Evolutionary conservation across 495 filamentous ascomycete species (phyloP).

Genomic region (Friedmanniomyces simplex): DNA sequence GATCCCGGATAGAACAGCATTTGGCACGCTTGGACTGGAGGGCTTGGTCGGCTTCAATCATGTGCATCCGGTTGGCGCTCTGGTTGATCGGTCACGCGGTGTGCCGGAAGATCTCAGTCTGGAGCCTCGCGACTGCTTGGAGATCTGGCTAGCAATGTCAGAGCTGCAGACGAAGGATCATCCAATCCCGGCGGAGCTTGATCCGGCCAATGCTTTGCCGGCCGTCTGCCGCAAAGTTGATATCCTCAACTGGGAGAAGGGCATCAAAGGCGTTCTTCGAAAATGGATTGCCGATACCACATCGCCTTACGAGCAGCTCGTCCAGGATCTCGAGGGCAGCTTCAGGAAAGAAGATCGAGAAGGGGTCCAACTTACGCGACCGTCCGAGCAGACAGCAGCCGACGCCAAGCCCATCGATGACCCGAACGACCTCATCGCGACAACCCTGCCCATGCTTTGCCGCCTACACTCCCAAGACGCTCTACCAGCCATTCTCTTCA

Average conservation of each 20-base stretch:
- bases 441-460: constrained; percentile 49
- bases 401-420: constrained; percentile 11
- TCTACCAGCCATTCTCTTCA: constrained; percentile 66
- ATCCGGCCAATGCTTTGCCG: constrained; percentile 36
- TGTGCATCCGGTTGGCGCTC: constrained; percentile 56
- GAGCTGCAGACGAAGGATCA: constrained; percentile 36
- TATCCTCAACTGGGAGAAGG: constrained; percentile 52
- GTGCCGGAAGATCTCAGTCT: constrained; percentile 55
- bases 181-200: constrained; percentile 36
- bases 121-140: constrained; percentile 60
- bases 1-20: constrained; percentile 34
- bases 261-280: constrained; percentile 47
- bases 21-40: constrained; percentile 44
- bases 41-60: constrained; percentile 41
- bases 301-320: constrained; percentile 54
- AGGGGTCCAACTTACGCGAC: not conserved
- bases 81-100: constrained; percentile 48
- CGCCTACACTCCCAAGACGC: constrained; percentile 53
- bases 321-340: constrained; percentile 29
- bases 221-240: constrained; percentile 47
- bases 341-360: constrained; percentile 6
- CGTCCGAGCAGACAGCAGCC: not conserved
- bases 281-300: constrained; percentile 48
- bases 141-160: constrained; percentile 51
- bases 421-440: constrained; percentile 30